phyloP scores from a whole-genome alignment of 2,329 filamentous ascomycete genomes.

The Aureobasidium pullulans region DNA sequence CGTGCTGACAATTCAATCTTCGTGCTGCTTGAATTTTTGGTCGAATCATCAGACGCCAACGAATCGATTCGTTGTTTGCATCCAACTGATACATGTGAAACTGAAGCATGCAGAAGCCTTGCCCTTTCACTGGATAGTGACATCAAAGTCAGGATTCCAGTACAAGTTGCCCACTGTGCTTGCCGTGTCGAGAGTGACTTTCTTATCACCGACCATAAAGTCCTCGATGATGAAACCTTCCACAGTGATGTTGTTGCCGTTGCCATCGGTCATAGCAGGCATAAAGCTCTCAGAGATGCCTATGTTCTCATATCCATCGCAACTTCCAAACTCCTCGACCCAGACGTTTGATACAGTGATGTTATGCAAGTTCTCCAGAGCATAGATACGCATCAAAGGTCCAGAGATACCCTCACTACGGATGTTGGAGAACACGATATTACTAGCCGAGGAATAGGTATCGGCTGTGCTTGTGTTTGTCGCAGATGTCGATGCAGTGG shows the following conservation, averaged over 20 bases:
- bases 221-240: neutral
- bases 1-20: neutral
- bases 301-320: neutral
- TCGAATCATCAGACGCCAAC: neutral
- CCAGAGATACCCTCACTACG: neutral
- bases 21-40: neutral
- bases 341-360: neutral
- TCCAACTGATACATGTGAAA: too few relatives aligned
- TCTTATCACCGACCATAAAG: slow-evolving; percentile 1
- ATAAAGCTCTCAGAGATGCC: slow-evolving; percentile 5
- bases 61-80: neutral
- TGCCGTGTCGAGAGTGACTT: slow-evolving; percentile 1
- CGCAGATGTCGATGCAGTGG: neutral
- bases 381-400: slow-evolving; percentile 2
- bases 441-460: neutral
- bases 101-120: too few relatives aligned
- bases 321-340: slow-evolving; percentile 2
- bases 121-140: neutral
- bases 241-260: neutral
- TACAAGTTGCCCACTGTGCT: neutral
- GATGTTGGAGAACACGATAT: neutral
- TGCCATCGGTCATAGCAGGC: neutral
- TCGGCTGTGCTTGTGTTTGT: neutral
- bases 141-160: neutral
- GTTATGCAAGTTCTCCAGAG: neutral